Evolutionary conservation across 495 filamentous ascomycete species (phyloP), one percentile per base, ranked within the genome.

Genomic region (Aspergillus homomorphus): DNA sequence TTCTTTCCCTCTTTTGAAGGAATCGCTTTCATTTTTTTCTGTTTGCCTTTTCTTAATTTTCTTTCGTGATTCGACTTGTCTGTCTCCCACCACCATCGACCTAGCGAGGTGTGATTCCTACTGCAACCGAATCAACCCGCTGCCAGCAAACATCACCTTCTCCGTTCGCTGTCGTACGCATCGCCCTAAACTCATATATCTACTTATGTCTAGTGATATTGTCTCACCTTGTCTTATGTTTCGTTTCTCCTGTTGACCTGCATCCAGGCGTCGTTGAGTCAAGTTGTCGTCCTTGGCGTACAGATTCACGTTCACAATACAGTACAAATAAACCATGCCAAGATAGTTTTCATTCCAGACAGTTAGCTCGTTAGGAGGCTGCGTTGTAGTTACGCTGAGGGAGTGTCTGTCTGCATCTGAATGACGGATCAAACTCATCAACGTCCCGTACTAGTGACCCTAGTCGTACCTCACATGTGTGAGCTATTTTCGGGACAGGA

Each of bases 211-310:
- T 30, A 16, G 16, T 51, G 16, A 51, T 30, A 15, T 22, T 51
- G 46, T 57, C 18, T 20, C 52, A 54, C 9, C 24, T 54, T 33
- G n/a, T 45, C 22, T 55, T 55, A 50, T 54, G 45, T 55, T 45
- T 55, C 51, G 22, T 49, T 57, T 49, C 26, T 51, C 18, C 48
- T 19, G 48, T 51, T 51, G 48, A 53, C 50, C 57, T 61, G 65
- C 65, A 67, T 67, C 23, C 45, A 64, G 65, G 65, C 65, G 65
- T 63, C 55, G 38, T 54, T 54, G 62, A 56, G 55, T 64, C 51
- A 44, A 60, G 38, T 62, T 60, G 28, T 52, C 52, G 49, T 64
- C 54, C 54, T 60, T 56, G 56, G 63, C 49, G 54, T 62, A 65
- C 59, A 59, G 54, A 57, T 53, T 52, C 38, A 44, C 48, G 33